Percentiles rank a stretch among this genome's conserved stretches.
These are phyloP conservation scores for Letharia columbiana DNA, from an alignment of 495 filamentous ascomycete species.

Conservation along the genomic window DNA sequence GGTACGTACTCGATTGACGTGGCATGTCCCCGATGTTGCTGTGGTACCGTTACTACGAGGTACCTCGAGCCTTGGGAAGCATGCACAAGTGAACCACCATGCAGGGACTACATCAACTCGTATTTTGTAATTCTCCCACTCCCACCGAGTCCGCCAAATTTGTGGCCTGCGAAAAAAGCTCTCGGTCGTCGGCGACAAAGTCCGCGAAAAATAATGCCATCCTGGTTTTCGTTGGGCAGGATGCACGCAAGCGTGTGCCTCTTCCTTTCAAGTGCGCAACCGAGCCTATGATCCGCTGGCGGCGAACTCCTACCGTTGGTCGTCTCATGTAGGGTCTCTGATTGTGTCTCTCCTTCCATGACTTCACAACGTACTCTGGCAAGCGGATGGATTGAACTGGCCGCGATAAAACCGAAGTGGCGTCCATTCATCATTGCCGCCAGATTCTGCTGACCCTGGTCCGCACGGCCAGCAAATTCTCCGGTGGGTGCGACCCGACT, in stretches of 20 bases:
- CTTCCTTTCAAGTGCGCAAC: background rate
- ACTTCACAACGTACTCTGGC: background rate
- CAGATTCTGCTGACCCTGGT: background rate
- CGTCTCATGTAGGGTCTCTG: background rate
- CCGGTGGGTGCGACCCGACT: background rate
- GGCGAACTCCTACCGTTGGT: background rate
- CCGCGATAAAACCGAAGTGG: background rate
- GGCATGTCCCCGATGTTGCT: background rate
- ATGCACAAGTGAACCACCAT: background rate
- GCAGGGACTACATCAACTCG: no score
- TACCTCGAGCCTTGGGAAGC: no score
- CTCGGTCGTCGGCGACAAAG: background rate
- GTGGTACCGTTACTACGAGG: background rate
- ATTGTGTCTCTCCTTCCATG: background rate
- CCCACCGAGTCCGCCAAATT: background rate
- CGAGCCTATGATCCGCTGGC: background rate
- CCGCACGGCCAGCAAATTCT: background rate
- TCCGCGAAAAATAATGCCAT: background rate
- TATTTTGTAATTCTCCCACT: no score
- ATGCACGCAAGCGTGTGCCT: background rate
- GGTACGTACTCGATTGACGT: background rate
- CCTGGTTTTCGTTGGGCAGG: background rate
- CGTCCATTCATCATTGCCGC: background rate
- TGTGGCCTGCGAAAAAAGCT: background rate
- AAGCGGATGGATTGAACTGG: background rate